Percentiles rank a stretch among this genome's conserved stretches.
Conservation (phyloP, 2,329 filamentous ascomycete genomes). For the Aspergillus pseudotamarii region DNA sequence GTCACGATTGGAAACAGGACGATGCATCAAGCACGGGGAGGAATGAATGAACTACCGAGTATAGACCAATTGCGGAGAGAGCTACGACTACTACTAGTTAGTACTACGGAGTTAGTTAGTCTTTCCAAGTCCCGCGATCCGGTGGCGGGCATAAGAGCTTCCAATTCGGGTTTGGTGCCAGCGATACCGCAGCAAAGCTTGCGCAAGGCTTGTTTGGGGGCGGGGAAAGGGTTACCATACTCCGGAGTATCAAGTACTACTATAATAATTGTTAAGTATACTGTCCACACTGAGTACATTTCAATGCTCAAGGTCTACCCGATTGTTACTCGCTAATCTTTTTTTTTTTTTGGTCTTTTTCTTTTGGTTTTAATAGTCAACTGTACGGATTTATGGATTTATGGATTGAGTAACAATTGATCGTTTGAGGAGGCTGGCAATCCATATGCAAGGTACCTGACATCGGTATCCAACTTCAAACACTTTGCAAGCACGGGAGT, state of each 20-base stretch:
- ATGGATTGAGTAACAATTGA: neutral
- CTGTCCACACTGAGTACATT: too few species aligned
- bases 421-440: neutral
- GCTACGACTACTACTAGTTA: neutral
- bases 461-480: neutral
- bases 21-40: neutral
- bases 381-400: too few species aligned
- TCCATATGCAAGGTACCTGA: neutral
- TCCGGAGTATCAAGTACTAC: neutral
- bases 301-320: too few species aligned
- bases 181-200: neutral
- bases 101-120: too few species aligned
- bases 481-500: neutral
- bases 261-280: neutral
- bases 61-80: neutral
- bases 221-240: conserved; percentile 13
- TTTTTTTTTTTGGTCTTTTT: too few species aligned
- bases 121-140: neutral
- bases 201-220: conserved; percentile 9
- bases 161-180: neutral
- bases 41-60: neutral
- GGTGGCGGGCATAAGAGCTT: neutral
- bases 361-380: too few species aligned
- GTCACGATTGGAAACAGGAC: neutral
- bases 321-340: too few species aligned